phyloP scores from a whole-genome alignment of 75 land plant species.

The Picea sitchensis region DNA sequence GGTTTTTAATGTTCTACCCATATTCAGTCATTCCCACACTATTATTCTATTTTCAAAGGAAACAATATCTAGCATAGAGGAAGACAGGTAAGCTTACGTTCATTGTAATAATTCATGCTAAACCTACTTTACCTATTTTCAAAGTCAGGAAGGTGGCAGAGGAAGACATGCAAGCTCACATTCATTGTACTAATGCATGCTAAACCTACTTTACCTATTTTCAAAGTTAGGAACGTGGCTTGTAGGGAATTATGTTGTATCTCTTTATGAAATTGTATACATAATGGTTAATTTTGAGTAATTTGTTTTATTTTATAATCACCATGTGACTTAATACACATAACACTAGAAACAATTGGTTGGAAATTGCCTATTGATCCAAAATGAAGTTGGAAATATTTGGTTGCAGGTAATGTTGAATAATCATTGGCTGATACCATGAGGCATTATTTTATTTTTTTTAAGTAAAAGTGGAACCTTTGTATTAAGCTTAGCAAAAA shows the following conservation, averaged over 20 bases:
- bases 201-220: neutral
- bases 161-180: conserved; percentile 29
- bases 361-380: neutral
- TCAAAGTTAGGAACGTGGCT: neutral
- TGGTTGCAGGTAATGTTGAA: neutral
- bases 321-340: neutral
- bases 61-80: too few species aligned
- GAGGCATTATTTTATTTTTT: too few species aligned
- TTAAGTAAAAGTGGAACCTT: too few species aligned
- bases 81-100: too few species aligned
- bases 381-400: neutral
- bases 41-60: too few species aligned
- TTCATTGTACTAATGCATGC: neutral
- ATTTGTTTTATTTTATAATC: neutral
- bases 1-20: too few species aligned
- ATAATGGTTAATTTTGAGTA: neutral
- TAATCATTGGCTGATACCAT: neutral
- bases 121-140: too few species aligned
- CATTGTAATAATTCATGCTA: too few species aligned
- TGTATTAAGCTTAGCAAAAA: too few species aligned
- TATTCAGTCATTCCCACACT: too few species aligned
- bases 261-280: neutral
- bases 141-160: conserved; percentile 42
- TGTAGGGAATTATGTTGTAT: neutral
- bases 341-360: neutral